phyloP scores from a whole-genome alignment of 2,329 filamentous ascomycete species.

The Cladophialophora exuberans region DNA sequence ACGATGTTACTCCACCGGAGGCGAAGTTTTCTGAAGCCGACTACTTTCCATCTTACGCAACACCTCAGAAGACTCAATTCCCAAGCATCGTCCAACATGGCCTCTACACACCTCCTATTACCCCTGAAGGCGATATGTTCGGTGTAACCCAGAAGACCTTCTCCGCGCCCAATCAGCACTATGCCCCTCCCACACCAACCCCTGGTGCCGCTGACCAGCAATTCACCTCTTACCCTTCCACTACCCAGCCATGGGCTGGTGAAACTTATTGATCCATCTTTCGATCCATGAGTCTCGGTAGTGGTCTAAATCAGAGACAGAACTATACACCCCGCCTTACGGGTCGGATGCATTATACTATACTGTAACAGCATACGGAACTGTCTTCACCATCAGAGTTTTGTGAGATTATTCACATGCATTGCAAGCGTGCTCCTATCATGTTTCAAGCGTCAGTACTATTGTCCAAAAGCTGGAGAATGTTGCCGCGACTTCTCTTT shows the following conservation, averaged over 20 bases:
- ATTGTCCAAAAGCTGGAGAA: slow-evolving; percentile 16
- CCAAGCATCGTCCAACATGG: slow-evolving; percentile 38
- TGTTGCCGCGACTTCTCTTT: slow-evolving; percentile 18
- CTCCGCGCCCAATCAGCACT: slow-evolving; percentile 34
- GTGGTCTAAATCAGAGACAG: slow-evolving; percentile 10
- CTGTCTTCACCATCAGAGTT: slow-evolving; percentile 18
- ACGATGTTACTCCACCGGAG: slow-evolving; percentile 40
- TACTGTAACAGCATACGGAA: slow-evolving; percentile 19
- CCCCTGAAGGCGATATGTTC: slow-evolving; percentile 44
- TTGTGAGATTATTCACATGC: slow-evolving; percentile 23
- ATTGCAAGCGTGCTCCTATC: slow-evolving; percentile 28
- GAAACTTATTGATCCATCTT: slow-evolving; percentile 20
- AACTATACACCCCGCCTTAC: slow-evolving; percentile 12
- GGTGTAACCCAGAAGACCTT: slow-evolving; percentile 41
- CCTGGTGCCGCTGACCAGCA: slow-evolving; percentile 23
- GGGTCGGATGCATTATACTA: slow-evolving; percentile 11
- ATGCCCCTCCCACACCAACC: slow-evolving; percentile 32
- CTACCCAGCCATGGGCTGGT: slow-evolving; percentile 21
- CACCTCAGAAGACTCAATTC: slow-evolving; percentile 33
- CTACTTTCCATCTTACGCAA: slow-evolving; percentile 31
- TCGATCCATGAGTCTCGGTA: neutral
- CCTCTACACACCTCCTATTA: slow-evolving; percentile 53
- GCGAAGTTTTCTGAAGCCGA: slow-evolving; percentile 17
- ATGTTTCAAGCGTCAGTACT: slow-evolving; percentile 14
- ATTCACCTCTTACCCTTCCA: slow-evolving; percentile 19